Base-by-base conservation (phyloP, 768 basidiomycete genomes). In the Mycena vulgaris region DNA sequence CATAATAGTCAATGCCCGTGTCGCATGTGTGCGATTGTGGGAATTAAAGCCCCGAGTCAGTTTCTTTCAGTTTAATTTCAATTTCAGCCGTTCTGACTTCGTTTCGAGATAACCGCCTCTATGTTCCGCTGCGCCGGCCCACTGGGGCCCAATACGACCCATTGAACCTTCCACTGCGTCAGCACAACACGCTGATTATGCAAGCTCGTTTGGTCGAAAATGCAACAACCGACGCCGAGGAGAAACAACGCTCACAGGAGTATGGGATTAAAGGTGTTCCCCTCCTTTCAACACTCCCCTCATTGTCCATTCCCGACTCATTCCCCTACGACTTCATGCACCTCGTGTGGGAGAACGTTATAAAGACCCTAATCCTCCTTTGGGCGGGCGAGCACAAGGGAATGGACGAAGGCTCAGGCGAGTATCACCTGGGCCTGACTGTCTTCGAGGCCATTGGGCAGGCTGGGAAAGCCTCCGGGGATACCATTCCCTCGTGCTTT, bases 261-360 rank as follows among this genome's bases (percentile, higher is more conserved):
- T 79, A 67, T 64, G 83, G 86, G 2, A 80, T 85, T 61, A 83
- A 84, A 58, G 80, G 78, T 10, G n/a, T 78, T n/a, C 76, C 84
- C 2, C n/a, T 82, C 0, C 78, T 86, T 5, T 65, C 72, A 0
- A 23, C 57, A 9, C 76, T 86, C 1, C 56, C 72, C 3, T 83
- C 82, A 0, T 70, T 85, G 19, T 64, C 68, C 2, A 82, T 85
- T 72, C 80, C 86, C 4, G 0, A 19, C 0, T 82, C 80, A 0
- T 81, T 85, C 37, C 87, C 85, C 0, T 81, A 80, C 66, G 85
- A 88, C 51, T 85, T 86, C 73, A 87, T 87, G 83, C 86, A 89
- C 57, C 42, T 60, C 0, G 67, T 84, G 30, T 80, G 73, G 58
- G 82, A 84, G 65, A 84, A 83, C 53, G 52, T 83, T 2, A 67